Evolutionary conservation across 805 yeast species (phyloP).

Genomic region (Starmerella gropengiesseri): DNA sequence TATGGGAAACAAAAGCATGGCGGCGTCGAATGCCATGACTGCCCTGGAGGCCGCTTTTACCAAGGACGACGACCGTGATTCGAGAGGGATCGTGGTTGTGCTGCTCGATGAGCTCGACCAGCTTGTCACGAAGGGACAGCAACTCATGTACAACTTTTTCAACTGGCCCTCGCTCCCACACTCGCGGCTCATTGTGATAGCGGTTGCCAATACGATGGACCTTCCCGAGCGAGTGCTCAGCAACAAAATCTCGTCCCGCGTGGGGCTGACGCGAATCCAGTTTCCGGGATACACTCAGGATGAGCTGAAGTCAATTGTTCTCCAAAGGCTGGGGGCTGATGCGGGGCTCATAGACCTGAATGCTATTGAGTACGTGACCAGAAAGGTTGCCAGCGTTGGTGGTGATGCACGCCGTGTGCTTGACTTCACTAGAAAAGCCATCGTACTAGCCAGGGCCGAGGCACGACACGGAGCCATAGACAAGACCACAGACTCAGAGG

Average conservation of each 20-base stretch:
- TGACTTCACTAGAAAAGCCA: slow-evolving; percentile 77
- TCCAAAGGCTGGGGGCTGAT: slow-evolving; percentile 49
- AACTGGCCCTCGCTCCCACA: slow-evolving; percentile 87
- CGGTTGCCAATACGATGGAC: slow-evolving; percentile 97
- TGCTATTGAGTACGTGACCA: slow-evolving; percentile 82
- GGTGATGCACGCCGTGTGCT: slow-evolving; percentile 96
- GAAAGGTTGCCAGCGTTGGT: slow-evolving; percentile 90
- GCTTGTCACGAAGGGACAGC: slow-evolving; percentile 65
- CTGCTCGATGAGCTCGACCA: slow-evolving; percentile 91
- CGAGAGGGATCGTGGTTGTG: slow-evolving; percentile 52
- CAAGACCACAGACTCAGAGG: slow-evolving; percentile 25
- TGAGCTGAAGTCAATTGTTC: slow-evolving; percentile 66
- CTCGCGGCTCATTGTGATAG: slow-evolving; percentile 75
- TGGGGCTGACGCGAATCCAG: slow-evolving; percentile 77
- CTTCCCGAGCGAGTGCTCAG: slow-evolving; percentile 80
- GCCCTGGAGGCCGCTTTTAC: slow-evolving; percentile 62
- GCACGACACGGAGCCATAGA: slow-evolving; percentile 8
- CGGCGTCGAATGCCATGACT: slow-evolving; percentile 54
- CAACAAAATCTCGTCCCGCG: slow-evolving; percentile 80
- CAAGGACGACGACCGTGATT: slow-evolving; percentile 18
- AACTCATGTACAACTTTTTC: slow-evolving; percentile 85
- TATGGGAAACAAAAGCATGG: slow-evolving; percentile 44
- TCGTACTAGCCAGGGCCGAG: slow-evolving; percentile 43
- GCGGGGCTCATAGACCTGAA: slow-evolving; percentile 19
- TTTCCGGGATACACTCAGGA: slow-evolving; percentile 80